Conservation (phyloP, 2,329 filamentous ascomycete genomes). For the Lasiodiplodia sp. region DNA sequence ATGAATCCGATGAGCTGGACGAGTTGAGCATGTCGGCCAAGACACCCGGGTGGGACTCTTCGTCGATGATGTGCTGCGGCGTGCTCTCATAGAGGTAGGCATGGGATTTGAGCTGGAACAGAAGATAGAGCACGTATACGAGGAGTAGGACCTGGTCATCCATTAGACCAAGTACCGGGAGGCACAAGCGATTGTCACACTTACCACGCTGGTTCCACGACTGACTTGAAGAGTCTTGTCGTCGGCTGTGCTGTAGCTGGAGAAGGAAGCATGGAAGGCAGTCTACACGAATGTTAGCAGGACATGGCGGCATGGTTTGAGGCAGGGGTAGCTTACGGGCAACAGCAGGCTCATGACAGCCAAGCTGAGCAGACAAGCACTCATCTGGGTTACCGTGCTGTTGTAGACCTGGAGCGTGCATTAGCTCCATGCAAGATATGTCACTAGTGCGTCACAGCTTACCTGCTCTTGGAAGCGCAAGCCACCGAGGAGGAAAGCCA, state of each 20-base stretch:
- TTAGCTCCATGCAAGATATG: constrained; percentile 31
- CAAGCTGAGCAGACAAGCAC: constrained; percentile 86
- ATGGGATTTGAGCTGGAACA: constrained; percentile 93
- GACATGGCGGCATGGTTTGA: too few species aligned
- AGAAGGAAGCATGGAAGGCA: constrained; percentile 90
- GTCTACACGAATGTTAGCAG: constrained; percentile 60
- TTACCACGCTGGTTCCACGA: constrained; percentile 84
- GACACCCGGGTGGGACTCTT: constrained; percentile 86
- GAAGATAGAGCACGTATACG: constrained; percentile 81
- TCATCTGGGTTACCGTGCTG: constrained; percentile 95
- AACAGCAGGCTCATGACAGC: constrained; percentile 88
- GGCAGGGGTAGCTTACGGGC: constrained; percentile 63
- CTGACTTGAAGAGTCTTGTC: constrained; percentile 80
- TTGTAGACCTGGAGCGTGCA: constrained; percentile 74
- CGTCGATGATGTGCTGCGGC: constrained; percentile 90
- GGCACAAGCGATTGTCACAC: constrained; percentile 41
- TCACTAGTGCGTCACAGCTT: constrained; percentile 34
- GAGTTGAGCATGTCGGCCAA: constrained; percentile 82
- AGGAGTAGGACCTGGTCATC: constrained; percentile 70
- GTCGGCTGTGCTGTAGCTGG: constrained; percentile 67
- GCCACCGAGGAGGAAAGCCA: constrained; percentile 88
- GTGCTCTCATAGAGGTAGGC: constrained; percentile 92
- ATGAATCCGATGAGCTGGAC: constrained; percentile 64
- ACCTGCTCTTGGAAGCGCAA: constrained; percentile 87
- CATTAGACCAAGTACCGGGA: constrained; percentile 33